Conservation (phyloP, 768 basidiomycete species). For the Agrocybe pediades region DNA sequence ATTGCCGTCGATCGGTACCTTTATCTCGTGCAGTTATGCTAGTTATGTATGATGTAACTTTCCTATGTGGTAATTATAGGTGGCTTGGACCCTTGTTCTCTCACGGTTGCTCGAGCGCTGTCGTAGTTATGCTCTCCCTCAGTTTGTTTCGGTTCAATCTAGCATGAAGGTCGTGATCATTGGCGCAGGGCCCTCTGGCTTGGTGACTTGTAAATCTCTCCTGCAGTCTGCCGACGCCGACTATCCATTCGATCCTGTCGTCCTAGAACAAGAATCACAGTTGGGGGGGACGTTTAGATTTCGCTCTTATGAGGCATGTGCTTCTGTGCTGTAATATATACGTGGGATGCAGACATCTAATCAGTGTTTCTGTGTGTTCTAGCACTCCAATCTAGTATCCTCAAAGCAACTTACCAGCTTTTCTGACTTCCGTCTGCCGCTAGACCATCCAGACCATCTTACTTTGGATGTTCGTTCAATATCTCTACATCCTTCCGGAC, state of each 20-base stretch:
- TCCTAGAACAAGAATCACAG: slow-evolving; percentile 48
- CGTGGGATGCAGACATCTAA: not conserved
- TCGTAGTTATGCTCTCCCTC: too few species aligned
- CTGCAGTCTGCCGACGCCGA: slow-evolving; percentile 37
- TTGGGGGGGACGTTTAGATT: slow-evolving; percentile 57
- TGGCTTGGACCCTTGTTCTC: too few species aligned
- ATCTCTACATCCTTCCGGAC: not conserved
- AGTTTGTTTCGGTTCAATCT: too few species aligned
- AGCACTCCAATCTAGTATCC: slow-evolving; percentile 55
- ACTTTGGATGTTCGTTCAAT: slow-evolving; percentile 34
- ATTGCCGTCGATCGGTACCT: too few species aligned
- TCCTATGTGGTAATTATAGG: too few species aligned
- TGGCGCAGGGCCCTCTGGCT: slow-evolving; percentile 51
- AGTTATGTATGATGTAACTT: too few species aligned
- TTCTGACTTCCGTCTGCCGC: slow-evolving; percentile 57
- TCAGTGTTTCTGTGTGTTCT: not conserved
- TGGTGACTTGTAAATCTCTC: slow-evolving; percentile 51
- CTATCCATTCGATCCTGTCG: slow-evolving; percentile 48
- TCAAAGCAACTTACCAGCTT: slow-evolving; percentile 63
- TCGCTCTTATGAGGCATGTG: slow-evolving; percentile 43
- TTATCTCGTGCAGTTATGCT: too few species aligned
- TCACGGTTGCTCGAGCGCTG: too few species aligned
- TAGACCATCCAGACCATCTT: slow-evolving; percentile 48
- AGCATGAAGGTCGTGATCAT: slow-evolving; percentile 36
- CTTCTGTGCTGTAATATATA: not conserved